phyloP scores from a whole-genome alignment of 345 rosid species.

The Melaleuca quinquenervia region DNA sequence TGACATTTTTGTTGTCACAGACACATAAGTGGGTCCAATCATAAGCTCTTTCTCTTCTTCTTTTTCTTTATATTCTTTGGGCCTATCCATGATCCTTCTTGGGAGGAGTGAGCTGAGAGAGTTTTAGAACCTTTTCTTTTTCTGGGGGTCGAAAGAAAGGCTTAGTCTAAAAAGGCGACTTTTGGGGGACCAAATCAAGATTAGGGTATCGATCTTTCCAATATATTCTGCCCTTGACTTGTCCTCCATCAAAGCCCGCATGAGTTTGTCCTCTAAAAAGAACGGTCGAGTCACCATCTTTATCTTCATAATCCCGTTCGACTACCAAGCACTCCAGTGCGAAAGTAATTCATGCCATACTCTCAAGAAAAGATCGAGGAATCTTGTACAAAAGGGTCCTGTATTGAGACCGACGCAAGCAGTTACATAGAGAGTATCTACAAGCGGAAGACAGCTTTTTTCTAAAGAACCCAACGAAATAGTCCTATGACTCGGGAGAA shows the following conservation, averaged over 20 bases:
- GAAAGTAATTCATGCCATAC: neutral
- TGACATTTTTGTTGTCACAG: conserved; percentile 2
- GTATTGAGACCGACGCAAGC: neutral
- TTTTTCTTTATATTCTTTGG: neutral
- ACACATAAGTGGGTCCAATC: neutral
- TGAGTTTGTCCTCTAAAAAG: neutral
- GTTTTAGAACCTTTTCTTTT: no score
- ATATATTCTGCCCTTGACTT: neutral
- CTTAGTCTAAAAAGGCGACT: neutral
- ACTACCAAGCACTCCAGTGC: neutral
- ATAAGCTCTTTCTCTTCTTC: neutral
- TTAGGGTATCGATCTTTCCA: neutral
- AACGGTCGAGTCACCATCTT: neutral
- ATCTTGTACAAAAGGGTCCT: neutral
- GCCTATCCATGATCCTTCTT: neutral
- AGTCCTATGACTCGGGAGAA: neutral
- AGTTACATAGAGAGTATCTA: neutral
- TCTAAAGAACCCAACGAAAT: no score
- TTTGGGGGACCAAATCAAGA: neutral
- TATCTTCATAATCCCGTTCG: neutral
- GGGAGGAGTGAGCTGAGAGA: neutral
- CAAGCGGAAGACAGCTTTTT: neutral
- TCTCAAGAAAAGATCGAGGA: neutral
- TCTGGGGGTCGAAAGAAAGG: neutral
- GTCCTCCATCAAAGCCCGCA: neutral